phyloP scores from a whole-genome alignment of 345 rosid species.

The Linum trigynum region DNA sequence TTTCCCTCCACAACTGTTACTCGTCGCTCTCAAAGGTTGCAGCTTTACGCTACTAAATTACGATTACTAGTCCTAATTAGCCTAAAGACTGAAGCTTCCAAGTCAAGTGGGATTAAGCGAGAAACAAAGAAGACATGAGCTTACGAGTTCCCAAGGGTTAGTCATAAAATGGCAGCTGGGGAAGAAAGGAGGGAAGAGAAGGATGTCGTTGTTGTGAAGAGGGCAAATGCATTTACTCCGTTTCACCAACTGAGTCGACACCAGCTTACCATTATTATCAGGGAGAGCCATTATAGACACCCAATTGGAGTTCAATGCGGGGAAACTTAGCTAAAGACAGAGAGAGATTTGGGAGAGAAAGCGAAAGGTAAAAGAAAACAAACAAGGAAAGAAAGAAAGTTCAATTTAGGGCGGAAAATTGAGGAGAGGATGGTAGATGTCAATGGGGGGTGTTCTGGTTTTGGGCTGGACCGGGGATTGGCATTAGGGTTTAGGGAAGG shows the following conservation, averaged over 20 bases:
- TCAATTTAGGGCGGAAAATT: not conserved
- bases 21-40: not conserved
- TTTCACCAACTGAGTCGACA: conserved; percentile 28
- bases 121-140: conserved; percentile 1
- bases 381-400: not conserved
- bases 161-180: too few species aligned
- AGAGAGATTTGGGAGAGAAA: not conserved
- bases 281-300: too few species aligned
- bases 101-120: not conserved
- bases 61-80: too few species aligned
- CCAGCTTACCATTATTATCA: too few species aligned
- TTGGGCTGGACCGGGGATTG: conserved; percentile 1
- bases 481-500: too few species aligned
- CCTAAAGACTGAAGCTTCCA: too few species aligned
- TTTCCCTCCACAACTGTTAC: conserved; percentile 13
- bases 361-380: not conserved
- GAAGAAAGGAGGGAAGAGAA: too few species aligned
- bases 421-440: not conserved
- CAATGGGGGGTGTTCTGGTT: conserved; percentile 4
- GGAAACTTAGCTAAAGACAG: too few species aligned
- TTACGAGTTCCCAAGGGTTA: too few species aligned
- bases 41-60: not conserved
- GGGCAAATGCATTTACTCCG: conserved; percentile 36
- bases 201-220: conserved; percentile 5
- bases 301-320: too few species aligned